Evolutionary conservation across 129 eudicot species (phyloP).

Genomic region (Tanacetum coccineum): DNA sequence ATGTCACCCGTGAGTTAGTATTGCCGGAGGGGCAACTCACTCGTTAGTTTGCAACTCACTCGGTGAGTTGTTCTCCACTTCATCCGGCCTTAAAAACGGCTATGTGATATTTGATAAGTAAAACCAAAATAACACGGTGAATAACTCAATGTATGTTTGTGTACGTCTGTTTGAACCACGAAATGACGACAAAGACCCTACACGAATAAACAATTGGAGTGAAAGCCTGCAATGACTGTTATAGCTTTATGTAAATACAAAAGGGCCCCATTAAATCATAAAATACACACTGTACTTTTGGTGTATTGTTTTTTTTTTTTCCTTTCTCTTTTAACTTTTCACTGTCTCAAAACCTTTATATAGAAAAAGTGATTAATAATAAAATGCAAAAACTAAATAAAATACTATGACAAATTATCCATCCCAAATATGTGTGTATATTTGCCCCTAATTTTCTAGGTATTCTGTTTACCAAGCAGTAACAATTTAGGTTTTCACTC

Average conservation of each 20-base stretch:
- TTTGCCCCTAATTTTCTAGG: not conserved
- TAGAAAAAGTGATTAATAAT: slow-evolving; percentile 24
- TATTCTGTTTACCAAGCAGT: not conserved
- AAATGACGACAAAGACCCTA: slow-evolving; percentile 8
- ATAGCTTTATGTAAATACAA: slow-evolving; percentile 29
- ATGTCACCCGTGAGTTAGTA: too few species aligned
- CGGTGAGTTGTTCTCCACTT: too few species aligned
- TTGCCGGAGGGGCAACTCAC: too few species aligned
- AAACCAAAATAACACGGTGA: too few species aligned
- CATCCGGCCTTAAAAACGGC: too few species aligned
- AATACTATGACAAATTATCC: not conserved
- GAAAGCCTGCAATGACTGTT: slow-evolving; percentile 20
- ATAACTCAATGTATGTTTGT: too few species aligned
- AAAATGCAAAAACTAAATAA: not conserved
- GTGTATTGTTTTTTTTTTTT: slow-evolving; percentile 12
- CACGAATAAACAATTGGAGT: slow-evolving; percentile 12
- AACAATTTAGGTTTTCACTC: not conserved
- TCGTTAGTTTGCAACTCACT: too few species aligned
- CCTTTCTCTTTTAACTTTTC: slow-evolving; percentile 16
- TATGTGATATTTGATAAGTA: too few species aligned
- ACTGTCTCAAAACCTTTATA: slow-evolving; percentile 26
- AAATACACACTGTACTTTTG: slow-evolving; percentile 23
- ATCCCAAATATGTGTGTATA: not conserved
- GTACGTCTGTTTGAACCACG: too few species aligned
- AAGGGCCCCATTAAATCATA: slow-evolving; percentile 31